Evolutionary conservation across 371 early-diverging fungal genomes (phyloP).

Genomic region (Syncephalastrum sp.): DNA sequence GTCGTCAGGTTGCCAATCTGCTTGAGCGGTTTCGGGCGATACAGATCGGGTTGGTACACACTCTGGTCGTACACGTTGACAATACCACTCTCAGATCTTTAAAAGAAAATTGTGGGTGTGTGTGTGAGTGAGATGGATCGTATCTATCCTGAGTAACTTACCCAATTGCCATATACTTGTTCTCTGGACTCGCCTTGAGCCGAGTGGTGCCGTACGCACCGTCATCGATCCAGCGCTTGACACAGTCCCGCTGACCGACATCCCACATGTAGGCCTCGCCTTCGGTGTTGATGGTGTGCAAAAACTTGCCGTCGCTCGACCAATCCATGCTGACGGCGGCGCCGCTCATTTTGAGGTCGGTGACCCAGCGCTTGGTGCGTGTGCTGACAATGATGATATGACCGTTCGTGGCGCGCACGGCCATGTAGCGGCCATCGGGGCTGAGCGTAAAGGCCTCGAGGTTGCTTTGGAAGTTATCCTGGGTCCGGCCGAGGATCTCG

Average conservation of each 20-base stretch:
- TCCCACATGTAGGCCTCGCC: constrained; percentile 78
- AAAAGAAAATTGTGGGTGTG: constrained; percentile 53
- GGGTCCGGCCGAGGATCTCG: constrained; percentile 74
- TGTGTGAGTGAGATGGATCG: too few relatives aligned
- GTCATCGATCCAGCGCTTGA: constrained; percentile 79
- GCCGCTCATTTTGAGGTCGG: constrained; percentile 86
- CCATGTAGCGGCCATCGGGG: constrained; percentile 65
- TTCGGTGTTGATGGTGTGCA: constrained; percentile 65
- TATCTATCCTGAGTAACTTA: constrained; percentile 28
- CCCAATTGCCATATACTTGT: constrained; percentile 82
- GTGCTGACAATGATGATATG: constrained; percentile 77
- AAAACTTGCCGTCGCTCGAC: constrained; percentile 62
- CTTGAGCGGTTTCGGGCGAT: constrained; percentile 71
- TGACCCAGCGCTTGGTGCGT: constrained; percentile 81
- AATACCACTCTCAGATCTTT: constrained; percentile 51
- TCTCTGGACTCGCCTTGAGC: constrained; percentile 72
- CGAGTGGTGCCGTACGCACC: constrained; percentile 75
- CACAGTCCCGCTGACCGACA: constrained; percentile 58
- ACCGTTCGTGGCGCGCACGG: constrained; percentile 77
- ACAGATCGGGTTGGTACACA: constrained; percentile 33
- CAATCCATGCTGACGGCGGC: constrained; percentile 62
- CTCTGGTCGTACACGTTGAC: constrained; percentile 83
- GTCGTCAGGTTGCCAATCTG: constrained; percentile 85
- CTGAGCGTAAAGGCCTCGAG: constrained; percentile 62
- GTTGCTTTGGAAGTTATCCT: constrained; percentile 46